A percentile compares a stretch with the other conserved stretches of the same genome.
Evolutionary conservation across 345 rosid species (phyloP).

Genomic region (Psidium friedrichsthalianum): DNA sequence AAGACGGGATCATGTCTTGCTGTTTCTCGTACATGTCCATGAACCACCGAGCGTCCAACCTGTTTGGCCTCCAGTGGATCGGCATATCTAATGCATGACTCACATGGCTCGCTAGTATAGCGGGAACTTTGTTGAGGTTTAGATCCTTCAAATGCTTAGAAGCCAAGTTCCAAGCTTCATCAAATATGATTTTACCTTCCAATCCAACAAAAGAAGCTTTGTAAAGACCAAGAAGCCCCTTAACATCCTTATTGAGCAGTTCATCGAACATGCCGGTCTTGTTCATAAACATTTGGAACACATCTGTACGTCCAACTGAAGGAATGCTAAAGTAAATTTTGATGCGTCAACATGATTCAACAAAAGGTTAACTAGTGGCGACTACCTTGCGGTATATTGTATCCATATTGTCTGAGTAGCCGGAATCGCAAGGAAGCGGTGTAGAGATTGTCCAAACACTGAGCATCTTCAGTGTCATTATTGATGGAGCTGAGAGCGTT

Average conservation of each 20-base stretch:
- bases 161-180: constrained; percentile 1
- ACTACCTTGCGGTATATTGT: not conserved
- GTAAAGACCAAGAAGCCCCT: constrained; percentile 12
- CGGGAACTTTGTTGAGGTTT: no score
- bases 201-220: constrained; percentile 11
- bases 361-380: not conserved
- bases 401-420: constrained; percentile 12
- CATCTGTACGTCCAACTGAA: not conserved
- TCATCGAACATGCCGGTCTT: not conserved
- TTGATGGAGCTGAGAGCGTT: not conserved
- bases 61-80: no score
- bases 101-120: no score
- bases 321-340: not conserved
- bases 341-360: not conserved
- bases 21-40: no score
- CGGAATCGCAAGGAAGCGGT: constrained; percentile 2
- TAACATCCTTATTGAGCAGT: not conserved
- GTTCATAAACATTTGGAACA: constrained; percentile 4
- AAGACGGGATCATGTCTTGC: no score
- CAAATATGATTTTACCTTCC: constrained; percentile 4
- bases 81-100: no score
- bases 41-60: no score
- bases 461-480: not conserved
- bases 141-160: not conserved
- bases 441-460: not conserved